Percentiles rank a stretch among this genome's conserved stretches.
These are phyloP conservation scores for Bipolaris bicolor DNA, from an alignment of 2,329 filamentous ascomycete genomes.

Conservation along the genomic window DNA sequence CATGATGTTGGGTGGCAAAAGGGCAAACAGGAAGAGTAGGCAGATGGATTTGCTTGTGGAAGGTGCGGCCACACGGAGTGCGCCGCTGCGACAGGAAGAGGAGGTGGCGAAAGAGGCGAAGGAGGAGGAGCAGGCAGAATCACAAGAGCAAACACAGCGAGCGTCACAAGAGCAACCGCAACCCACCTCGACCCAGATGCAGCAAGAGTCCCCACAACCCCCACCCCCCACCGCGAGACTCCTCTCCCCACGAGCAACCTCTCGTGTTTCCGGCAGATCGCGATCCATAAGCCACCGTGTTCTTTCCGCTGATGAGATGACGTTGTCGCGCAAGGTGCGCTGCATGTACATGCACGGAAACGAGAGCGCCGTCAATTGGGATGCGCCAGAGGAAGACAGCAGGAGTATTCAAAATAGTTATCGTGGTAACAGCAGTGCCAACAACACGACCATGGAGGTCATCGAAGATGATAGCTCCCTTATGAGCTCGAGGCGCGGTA, in stretches of 20 bases:
- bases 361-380: slow-evolving; percentile 59
- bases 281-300: slow-evolving; percentile 53
- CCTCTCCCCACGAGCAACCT: slow-evolving; percentile 43
- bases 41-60: slow-evolving; percentile 35
- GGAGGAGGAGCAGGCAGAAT: background rate
- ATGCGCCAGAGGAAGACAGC: slow-evolving; percentile 31
- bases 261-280: slow-evolving; percentile 44
- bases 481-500: slow-evolving; percentile 35
- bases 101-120: slow-evolving; percentile 9
- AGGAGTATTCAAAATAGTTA: slow-evolving; percentile 30
- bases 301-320: slow-evolving; percentile 68
- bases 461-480: slow-evolving; percentile 40
- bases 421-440: slow-evolving; percentile 32
- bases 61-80: slow-evolving; percentile 21
- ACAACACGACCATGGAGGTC: slow-evolving; percentile 36
- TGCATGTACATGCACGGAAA: slow-evolving; percentile 69
- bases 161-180: slow-evolving; percentile 17
- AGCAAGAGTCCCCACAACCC: slow-evolving; percentile 27
- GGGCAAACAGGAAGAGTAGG: slow-evolving; percentile 50
- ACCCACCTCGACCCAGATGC: slow-evolving; percentile 3
- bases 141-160: background rate
- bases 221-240: slow-evolving; percentile 33
- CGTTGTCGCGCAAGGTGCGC: slow-evolving; percentile 66
- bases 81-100: slow-evolving; percentile 22
- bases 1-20: slow-evolving; percentile 62